phyloP scores from a whole-genome alignment of 208 protist species.

The Trypanosoma platydactyli region DNA sequence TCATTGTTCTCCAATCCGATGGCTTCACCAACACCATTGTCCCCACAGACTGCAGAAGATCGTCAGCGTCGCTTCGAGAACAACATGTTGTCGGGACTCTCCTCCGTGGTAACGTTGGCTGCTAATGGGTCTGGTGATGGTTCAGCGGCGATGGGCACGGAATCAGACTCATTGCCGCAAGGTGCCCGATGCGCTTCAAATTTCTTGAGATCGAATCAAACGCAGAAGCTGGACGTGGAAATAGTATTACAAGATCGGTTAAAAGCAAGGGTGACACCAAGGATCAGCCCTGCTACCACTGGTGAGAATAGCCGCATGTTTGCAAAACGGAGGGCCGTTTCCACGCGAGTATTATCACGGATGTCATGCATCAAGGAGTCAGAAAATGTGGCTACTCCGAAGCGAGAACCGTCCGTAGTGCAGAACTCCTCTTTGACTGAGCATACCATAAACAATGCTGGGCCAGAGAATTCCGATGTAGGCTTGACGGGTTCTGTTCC shows the following conservation, averaged over 20 bases:
- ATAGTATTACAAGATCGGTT: background rate
- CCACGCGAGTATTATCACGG: no score
- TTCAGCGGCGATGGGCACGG: no score
- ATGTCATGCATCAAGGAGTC: no score
- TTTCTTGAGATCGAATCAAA: constrained; percentile 5
- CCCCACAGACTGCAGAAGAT: constrained; percentile 20
- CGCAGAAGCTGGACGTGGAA: constrained; percentile 10
- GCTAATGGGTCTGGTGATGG: no score
- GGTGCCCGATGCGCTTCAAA: background rate
- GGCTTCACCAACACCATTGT: constrained; percentile 3
- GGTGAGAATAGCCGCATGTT: background rate
- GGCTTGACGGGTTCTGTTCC: no score
- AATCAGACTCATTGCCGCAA: no score
- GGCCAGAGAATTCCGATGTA: no score
- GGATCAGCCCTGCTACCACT: background rate
- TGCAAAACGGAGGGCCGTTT: no score
- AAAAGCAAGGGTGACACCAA: background rate
- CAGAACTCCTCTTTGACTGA: no score
- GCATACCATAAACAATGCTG: no score
- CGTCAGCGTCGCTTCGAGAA: constrained; percentile 16
- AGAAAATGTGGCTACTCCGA: no score
- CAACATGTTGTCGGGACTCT: background rate
- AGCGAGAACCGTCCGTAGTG: no score
- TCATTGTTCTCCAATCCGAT: background rate
- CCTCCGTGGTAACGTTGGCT: background rate